Percentiles rank a stretch among this genome's conserved stretches.
phyloP scores from a whole-genome alignment of 2,329 filamentous ascomycete species.

The Zymoseptoria pseudotritici region DNA sequence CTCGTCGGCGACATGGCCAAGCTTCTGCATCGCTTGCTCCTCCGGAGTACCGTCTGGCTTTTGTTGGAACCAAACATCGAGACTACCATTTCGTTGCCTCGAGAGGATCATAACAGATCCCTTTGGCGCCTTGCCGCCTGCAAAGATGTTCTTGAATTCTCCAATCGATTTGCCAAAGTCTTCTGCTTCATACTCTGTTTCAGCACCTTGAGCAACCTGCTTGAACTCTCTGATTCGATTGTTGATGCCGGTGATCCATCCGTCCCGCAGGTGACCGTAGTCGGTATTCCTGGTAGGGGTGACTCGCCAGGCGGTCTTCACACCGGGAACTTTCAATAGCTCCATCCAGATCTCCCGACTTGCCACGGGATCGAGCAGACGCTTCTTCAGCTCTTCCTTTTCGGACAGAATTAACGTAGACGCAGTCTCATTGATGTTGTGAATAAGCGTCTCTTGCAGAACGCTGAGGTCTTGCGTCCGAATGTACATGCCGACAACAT shows the following conservation, averaged over 20 bases:
- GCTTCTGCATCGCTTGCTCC: conserved; percentile 38
- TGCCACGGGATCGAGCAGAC: conserved; percentile 61
- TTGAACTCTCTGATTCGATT: conserved; percentile 57
- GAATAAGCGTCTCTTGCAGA: conserved; percentile 71
- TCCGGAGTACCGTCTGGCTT: conserved; percentile 34
- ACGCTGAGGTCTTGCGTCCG: conserved; percentile 72
- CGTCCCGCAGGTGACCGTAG: conserved; percentile 86
- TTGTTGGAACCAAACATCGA: conserved; percentile 61
- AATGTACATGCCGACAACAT: conserved; percentile 88
- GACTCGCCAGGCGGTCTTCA: conserved; percentile 75
- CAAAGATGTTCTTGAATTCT: conserved; percentile 75
- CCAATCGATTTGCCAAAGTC: conserved; percentile 67
- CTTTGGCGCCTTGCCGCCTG: conserved; percentile 69
- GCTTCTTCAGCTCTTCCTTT: conserved; percentile 62
- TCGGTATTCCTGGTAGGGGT: conserved; percentile 90
- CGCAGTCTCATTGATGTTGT: conserved; percentile 66
- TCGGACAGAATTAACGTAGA: conserved; percentile 78
- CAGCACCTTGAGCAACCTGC: conserved; percentile 30
- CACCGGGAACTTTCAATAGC: conserved; percentile 57
- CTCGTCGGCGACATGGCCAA: conserved; percentile 73
- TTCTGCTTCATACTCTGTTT: conserved; percentile 58
- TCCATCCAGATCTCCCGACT: conserved; percentile 69
- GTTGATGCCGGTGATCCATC: conserved; percentile 78
- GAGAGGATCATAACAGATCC: conserved; percentile 67
- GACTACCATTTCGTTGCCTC: conserved; percentile 56